Percentiles rank a stretch among this genome's conserved stretches.
phyloP scores from a whole-genome alignment of 2,329 filamentous ascomycete genomes.

The Uncinocarpus reesii region DNA sequence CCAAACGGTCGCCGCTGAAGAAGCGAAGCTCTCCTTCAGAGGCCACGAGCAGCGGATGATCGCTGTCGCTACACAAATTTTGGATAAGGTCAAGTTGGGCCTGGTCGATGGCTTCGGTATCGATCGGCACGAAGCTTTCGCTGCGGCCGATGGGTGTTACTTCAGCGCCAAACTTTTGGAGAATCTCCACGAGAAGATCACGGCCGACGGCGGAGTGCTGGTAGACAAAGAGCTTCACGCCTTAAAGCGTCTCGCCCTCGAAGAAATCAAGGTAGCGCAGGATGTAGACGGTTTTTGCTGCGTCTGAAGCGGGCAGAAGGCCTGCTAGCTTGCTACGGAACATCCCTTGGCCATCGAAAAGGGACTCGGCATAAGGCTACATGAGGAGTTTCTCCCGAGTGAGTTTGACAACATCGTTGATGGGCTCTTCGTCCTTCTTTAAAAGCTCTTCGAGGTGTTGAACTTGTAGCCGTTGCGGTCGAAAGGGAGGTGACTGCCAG shows the following conservation, averaged over 20 bases:
- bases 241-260: neutral
- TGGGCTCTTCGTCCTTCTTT: neutral
- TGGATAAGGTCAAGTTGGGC: neutral
- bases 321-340: neutral
- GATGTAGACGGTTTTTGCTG: neutral
- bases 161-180: neutral
- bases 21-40: neutral
- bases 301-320: neutral
- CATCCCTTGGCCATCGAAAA: neutral
- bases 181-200: neutral
- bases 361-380: neutral
- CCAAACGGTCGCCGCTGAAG: neutral
- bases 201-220: neutral
- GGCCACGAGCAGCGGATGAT: neutral
- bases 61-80: neutral
- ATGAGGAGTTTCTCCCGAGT: neutral
- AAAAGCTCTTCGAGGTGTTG: neutral
- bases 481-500: neutral
- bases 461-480: neutral
- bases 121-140: neutral
- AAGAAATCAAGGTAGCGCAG: constrained; percentile 1
- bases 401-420: neutral
- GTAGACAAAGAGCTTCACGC: neutral
- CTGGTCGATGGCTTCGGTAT: neutral
- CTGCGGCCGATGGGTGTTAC: neutral